Conservation (phyloP, 2,329 filamentous ascomycete genomes). For the Thermomyces lanuginosus region DNA sequence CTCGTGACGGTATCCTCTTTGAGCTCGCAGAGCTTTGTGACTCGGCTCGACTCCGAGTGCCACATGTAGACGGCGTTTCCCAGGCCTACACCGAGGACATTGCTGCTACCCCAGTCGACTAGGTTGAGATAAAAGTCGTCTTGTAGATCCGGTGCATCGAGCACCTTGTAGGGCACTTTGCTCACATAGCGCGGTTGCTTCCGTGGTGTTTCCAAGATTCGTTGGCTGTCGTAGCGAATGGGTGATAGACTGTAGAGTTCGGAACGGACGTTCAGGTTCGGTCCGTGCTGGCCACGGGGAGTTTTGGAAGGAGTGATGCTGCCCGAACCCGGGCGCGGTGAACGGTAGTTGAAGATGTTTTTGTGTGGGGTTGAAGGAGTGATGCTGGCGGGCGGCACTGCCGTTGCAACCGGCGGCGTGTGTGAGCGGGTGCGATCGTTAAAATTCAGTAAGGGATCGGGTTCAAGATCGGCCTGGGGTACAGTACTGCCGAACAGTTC, state of each 20-base stretch:
- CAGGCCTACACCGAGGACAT: conserved; percentile 81
- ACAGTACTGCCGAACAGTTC: conserved; percentile 87
- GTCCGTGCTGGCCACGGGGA: conserved; percentile 70
- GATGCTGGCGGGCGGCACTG: conserved; percentile 52
- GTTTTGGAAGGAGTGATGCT: conserved; percentile 81
- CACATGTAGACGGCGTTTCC: conserved; percentile 95
- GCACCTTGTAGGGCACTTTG: conserved; percentile 93
- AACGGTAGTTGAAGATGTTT: conserved; percentile 87
- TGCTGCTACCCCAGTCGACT: conserved; percentile 93
- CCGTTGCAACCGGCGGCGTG: conserved; percentile 57
- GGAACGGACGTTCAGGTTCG: conserved; percentile 74
- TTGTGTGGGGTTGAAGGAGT: conserved; percentile 94
- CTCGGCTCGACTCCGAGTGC: conserved; percentile 80
- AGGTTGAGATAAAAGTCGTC: conserved; percentile 97
- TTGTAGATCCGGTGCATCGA: conserved; percentile 87
- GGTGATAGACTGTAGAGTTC: conserved; percentile 94
- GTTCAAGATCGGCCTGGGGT: conserved; percentile 57
- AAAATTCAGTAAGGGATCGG: conserved; percentile 34
- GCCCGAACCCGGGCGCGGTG: conserved; percentile 55
- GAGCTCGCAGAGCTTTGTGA: conserved; percentile 85
- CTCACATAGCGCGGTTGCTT: conserved; percentile 79
- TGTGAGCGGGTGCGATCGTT: conserved; percentile 54
- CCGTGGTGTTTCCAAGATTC: conserved; percentile 78
- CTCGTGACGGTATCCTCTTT: conserved; percentile 90
- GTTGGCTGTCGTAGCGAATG: conserved; percentile 80